Evolutionary conservation across 2,329 filamentous ascomycete species (phyloP).

Genomic region (Chaetomiaceae sp.): DNA sequence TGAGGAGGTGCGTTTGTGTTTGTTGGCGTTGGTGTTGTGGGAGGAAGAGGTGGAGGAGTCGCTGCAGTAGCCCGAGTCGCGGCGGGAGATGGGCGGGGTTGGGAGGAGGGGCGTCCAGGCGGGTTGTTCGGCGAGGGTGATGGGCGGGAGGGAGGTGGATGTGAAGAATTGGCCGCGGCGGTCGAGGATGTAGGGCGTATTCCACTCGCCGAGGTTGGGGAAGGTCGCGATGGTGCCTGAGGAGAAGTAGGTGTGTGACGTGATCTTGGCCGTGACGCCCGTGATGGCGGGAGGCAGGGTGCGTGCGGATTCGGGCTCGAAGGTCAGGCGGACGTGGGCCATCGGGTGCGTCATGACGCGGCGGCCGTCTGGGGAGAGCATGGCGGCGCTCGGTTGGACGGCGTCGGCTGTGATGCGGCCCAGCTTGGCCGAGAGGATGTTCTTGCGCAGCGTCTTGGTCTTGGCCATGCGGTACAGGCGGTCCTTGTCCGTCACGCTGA

Average conservation of each 20-base stretch:
- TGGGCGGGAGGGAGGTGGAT: slow-evolving; percentile 38
- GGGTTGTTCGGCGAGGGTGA: slow-evolving; percentile 31
- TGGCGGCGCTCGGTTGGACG: slow-evolving; percentile 40
- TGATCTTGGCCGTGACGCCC: slow-evolving; percentile 46
- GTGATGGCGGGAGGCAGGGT: slow-evolving; percentile 44
- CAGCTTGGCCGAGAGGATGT: slow-evolving; percentile 46
- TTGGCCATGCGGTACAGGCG: slow-evolving; percentile 46
- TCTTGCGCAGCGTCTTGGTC: slow-evolving; percentile 50
- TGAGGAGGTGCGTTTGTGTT: not conserved
- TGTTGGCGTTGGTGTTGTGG: slow-evolving; percentile 2
- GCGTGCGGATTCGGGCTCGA: slow-evolving; percentile 38
- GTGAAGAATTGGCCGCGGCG: slow-evolving; percentile 44
- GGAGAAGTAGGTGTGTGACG: slow-evolving; percentile 49
- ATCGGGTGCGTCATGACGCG: slow-evolving; percentile 37
- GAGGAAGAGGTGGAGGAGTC: not conserved
- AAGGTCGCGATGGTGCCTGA: slow-evolving; percentile 41
- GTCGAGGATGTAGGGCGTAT: slow-evolving; percentile 34
- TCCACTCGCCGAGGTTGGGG: slow-evolving; percentile 46
- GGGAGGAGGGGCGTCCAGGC: slow-evolving; percentile 41
- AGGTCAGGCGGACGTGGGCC: slow-evolving; percentile 43
- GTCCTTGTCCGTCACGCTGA: slow-evolving; percentile 45
- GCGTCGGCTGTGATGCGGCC: slow-evolving; percentile 46
- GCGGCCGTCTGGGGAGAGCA: slow-evolving; percentile 47
- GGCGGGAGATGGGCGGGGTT: slow-evolving; percentile 33
- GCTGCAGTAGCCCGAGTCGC: slow-evolving; percentile 50